Evolutionary conservation across 805 yeast species (phyloP), one percentile per base, ranked within the genome.

Genomic region (Zygosaccharomyces lentus): DNA sequence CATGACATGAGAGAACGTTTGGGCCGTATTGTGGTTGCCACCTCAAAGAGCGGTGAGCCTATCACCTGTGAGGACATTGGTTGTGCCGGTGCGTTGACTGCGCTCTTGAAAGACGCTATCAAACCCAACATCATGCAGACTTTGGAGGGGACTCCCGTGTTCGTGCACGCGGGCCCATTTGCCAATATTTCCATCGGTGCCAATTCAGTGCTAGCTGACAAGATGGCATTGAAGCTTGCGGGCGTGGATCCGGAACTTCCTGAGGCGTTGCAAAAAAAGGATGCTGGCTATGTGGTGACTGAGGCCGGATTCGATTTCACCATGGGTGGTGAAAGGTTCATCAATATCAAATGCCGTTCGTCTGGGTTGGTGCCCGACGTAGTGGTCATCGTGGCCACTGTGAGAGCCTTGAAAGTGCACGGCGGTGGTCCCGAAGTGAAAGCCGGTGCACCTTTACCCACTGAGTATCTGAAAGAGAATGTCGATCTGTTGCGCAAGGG

Each of bases 241-340:
- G 91, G 91, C 66, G 75, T 81, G 25, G 72, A 76, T 12, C 65
- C 77, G n/a, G 70, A 67, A 44, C 66, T 71, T 52, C 51, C 70
- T 19, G 67, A 67, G 15, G 71, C 70, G 39, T 72, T 68, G 52
- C 70, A 72, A 59, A 58, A 69, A 41, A 73, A 73, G 45, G 76
- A 76, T 58, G 76, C 76, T 55, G 93, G 95, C 51, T 85, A 78
- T 57, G 95, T 85, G 50, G 84, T 85, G 44, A 85, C 95, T 39
- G 95, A 85, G 67, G 95, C 95, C 15, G 95, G 95, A 51, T 85
- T 85, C 69, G 95, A 85, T 67, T 85, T 85, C 74, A 85, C 93
- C 42, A 85, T 85, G 95, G 95, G 95, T 63, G 95, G 95, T 66
- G 95, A 85, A 71, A 74, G 95, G 69, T 85, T 85, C 67, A 73